Conservation (phyloP, 1,284 basidiomycete genomes). For the Boletus mariae region DNA sequence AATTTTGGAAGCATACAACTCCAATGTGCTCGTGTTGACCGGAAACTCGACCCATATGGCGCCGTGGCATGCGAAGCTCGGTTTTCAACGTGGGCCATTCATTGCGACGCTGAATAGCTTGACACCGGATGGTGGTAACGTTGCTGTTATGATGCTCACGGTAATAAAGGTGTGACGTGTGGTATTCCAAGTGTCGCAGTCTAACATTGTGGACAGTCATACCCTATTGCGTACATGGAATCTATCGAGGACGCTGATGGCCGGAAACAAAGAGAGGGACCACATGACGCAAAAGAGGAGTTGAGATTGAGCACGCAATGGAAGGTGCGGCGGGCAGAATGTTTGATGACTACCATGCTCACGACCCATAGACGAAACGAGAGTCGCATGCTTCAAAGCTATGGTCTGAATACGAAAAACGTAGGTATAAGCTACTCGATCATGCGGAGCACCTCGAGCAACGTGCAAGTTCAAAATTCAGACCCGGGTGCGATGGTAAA, state of each 20-base stretch:
- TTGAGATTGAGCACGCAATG: conserved; percentile 56
- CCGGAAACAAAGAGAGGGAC: conserved; percentile 50
- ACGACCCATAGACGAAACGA: conserved; percentile 43
- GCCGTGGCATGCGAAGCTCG: conserved; percentile 85
- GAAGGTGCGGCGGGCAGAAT: conserved; percentile 49
- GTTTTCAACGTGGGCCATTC: conserved; percentile 63
- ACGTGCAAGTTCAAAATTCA: conserved; percentile 43
- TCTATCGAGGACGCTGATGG: conserved; percentile 53
- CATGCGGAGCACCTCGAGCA: conserved; percentile 58
- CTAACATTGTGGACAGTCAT: conserved; percentile 39
- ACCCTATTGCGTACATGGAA: conserved; percentile 65
- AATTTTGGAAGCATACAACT: conserved; percentile 78
- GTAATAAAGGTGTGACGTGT: conserved; percentile 58
- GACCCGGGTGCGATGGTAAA: conserved; percentile 43
- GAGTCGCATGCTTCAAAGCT: conserved; percentile 54
- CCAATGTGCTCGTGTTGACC: conserved; percentile 61
- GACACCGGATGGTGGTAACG: conserved; percentile 76
- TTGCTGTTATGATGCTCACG: conserved; percentile 75
- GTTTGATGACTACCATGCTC: neutral
- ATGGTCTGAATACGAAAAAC: conserved; percentile 52
- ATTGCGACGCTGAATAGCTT: conserved; percentile 79
- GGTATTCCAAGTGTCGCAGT: neutral
- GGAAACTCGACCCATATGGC: conserved; percentile 87
- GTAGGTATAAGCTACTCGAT: conserved; percentile 42
- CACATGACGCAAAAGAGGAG: conserved; percentile 74